Percentiles rank a stretch among this genome's conserved stretches.
Evolutionary conservation across 805 yeast species (phyloP).

Genomic region (Maudiozyma serrabonitensis): DNA sequence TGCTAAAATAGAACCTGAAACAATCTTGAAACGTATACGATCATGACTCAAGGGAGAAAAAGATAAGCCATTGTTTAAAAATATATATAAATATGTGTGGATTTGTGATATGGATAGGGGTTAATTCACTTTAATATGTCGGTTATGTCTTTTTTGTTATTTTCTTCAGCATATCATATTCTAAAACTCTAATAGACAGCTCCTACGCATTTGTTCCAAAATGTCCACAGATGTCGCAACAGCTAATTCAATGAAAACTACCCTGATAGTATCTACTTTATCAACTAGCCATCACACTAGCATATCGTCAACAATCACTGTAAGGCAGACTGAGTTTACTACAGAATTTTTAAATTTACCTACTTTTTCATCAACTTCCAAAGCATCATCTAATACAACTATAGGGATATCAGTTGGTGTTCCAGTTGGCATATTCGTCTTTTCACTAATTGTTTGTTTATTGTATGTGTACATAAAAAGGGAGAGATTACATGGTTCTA

Average conservation of each 20-base stretch:
- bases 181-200: no score
- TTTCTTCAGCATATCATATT: no score
- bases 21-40: not conserved
- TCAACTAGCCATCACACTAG: not conserved
- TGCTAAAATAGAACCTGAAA: not conserved
- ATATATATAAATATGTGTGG: no score
- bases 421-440: conserved; percentile 23
- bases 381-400: conserved; percentile 3
- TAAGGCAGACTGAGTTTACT: not conserved
- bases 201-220: not conserved
- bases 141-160: no score
- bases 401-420: conserved; percentile 26
- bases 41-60: not conserved
- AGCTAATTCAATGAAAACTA: not conserved
- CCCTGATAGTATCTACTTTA: no score
- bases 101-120: no score
- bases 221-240: not conserved
- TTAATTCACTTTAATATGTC: no score
- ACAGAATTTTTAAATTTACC: not conserved
- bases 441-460: conserved; percentile 15
- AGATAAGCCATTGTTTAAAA: no score
- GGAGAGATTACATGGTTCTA: not conserved
- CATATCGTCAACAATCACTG: not conserved
- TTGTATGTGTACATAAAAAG: conserved; percentile 11
- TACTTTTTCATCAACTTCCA: not conserved